Evolutionary conservation across 495 filamentous ascomycete genomes (phyloP).

Genomic region (Neurospora sp.): DNA sequence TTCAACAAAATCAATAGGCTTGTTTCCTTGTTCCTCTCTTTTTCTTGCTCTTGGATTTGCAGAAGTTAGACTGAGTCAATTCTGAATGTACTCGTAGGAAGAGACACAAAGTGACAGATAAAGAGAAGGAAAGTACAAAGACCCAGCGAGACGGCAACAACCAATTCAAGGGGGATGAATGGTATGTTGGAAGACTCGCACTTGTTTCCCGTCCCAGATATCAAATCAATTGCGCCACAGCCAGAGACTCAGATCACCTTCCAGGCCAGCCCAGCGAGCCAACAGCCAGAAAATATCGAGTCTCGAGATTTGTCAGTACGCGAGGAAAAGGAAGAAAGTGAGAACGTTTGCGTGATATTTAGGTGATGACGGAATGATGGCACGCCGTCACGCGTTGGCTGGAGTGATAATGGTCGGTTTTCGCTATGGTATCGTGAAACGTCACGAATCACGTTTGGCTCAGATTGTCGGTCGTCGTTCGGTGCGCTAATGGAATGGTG

Average conservation of each 20-base stretch:
- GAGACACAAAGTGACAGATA: slow-evolving; percentile 24
- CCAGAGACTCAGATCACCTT: background rate
- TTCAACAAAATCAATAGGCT: background rate
- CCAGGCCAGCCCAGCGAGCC: background rate
- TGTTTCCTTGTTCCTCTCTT: slow-evolving; percentile 15
- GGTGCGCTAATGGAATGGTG: background rate
- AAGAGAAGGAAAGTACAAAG: slow-evolving; percentile 31
- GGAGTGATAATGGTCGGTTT: background rate
- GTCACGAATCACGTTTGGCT: background rate
- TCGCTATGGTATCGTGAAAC: background rate
- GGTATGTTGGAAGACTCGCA: background rate
- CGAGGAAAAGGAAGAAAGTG: background rate
- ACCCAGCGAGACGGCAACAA: slow-evolving; percentile 17
- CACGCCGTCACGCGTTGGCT: background rate
- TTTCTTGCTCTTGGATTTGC: slow-evolving; percentile 30
- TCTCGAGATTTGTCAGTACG: background rate
- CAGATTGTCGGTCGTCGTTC: background rate
- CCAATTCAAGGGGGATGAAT: slow-evolving; percentile 11
- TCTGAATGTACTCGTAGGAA: slow-evolving; percentile 46
- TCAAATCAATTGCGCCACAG: background rate
- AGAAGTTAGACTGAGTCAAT: slow-evolving; percentile 44
- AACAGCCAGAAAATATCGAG: background rate
- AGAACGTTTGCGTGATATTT: background rate
- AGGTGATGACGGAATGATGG: background rate
- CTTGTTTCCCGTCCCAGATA: background rate